phyloP scores from a whole-genome alignment of 2,329 filamentous ascomycete species.

The Botrytis porri region DNA sequence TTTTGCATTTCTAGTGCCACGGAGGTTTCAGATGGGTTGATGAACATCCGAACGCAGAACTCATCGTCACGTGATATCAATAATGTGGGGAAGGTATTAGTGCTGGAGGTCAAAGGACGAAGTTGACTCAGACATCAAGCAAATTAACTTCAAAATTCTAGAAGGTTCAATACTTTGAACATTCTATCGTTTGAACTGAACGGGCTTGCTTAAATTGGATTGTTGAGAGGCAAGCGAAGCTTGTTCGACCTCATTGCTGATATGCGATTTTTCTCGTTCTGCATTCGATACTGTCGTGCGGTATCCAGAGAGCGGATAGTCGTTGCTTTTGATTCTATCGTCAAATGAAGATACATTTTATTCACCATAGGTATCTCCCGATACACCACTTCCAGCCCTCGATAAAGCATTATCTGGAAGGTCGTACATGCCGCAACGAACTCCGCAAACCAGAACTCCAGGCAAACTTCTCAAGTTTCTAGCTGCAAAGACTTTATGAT shows the following conservation, averaged over 20 bases:
- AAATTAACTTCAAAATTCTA: not conserved
- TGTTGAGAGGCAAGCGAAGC: not conserved
- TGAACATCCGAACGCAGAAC: not conserved
- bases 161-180: not conserved
- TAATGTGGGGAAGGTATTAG: not conserved
- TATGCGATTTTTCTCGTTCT: not conserved
- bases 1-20: not conserved
- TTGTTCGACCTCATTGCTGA: not conserved
- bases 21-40: not conserved
- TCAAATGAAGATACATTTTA: not conserved
- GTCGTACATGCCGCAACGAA: not conserved
- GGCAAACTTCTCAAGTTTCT: not conserved
- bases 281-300: not conserved
- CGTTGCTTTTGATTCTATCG: too few species aligned
- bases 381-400: not conserved
- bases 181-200: not conserved
- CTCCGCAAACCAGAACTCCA: not conserved
- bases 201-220: not conserved
- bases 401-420: not conserved
- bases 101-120: not conserved
- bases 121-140: not conserved
- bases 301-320: not conserved
- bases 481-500: not conserved
- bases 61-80: not conserved
- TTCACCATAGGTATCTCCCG: not conserved